Base-by-base conservation (phyloP, 306 rosid genomes). In the Calophaca sinica region DNA sequence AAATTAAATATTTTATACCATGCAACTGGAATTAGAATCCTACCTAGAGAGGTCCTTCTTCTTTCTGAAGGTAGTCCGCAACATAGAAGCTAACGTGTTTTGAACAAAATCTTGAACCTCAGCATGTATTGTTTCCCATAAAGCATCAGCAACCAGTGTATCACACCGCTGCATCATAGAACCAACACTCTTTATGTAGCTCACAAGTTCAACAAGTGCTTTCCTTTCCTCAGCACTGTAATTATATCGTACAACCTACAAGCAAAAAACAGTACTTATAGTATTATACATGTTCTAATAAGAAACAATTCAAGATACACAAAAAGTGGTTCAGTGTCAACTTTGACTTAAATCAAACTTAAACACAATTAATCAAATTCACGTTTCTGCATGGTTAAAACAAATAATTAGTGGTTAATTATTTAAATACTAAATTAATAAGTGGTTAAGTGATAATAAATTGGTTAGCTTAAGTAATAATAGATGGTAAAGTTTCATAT, bases 101-200 rank as follows among this genome's bases (percentile, higher is more conserved):
- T 94, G 98, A 51, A 94, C 98, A 88, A 94, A 94, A 87, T 94
- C 98, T 78, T 94, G 98, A 75, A 94, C 98, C 87, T 94, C 98
- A 4, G 98, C 88, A 82, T 94, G 98, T 81, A 94, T 85, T 68
- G 98, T 91, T 87, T 94, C 98, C 96, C 98, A 94, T 82, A 94
- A 87, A 82, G 98, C 97, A 83, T 94, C 98, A 35, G 98, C 96
- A 68, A 94, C 96, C 82, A 90, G 81, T 33, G 97, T 94, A 73
- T 94, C 97, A 58, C 90, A 88, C 53, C 86, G 89, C 74, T 94
- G 98, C 98, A 94, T 87, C 96, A 94, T 86, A 50, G 98, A 91
- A 77, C 97, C 98, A 69, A 91, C 81, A 80, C 96, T 94, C 90
- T 94, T 94, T 83, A 94, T 91, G 88, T 86, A 90, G 89, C 98